Conservation (phyloP, 768 basidiomycete species). For the Kwoniella botswanensis region DNA sequence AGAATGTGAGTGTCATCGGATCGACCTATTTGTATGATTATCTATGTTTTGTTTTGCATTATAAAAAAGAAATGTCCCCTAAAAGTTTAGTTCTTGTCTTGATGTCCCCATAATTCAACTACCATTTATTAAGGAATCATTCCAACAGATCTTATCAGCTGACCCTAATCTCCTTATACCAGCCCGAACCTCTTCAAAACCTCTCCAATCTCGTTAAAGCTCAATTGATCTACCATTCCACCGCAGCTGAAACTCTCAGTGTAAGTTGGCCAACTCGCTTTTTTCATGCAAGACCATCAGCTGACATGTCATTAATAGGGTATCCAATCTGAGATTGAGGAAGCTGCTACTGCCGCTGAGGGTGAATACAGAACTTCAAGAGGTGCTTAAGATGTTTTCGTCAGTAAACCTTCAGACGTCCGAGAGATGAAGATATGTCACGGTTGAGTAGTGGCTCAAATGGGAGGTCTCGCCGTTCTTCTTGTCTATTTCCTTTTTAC, state of each 20-base stretch:
- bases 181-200: slow-evolving; percentile 97
- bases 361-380: slow-evolving; percentile 80
- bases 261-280: slow-evolving; percentile 57
- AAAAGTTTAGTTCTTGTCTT: too few species aligned
- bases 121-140: too few species aligned
- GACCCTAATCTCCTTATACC: neutral
- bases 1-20: slow-evolving; percentile 71
- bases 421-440: neutral
- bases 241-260: slow-evolving; percentile 59
- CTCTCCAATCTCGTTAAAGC: slow-evolving; percentile 89
- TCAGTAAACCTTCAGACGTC: too few species aligned
- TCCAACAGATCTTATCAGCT: too few species aligned
- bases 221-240: slow-evolving; percentile 63
- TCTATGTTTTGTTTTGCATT: too few species aligned
- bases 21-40: too few species aligned
- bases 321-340: slow-evolving; percentile 90
- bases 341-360: slow-evolving; percentile 88
- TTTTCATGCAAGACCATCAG: too few species aligned
- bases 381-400: slow-evolving; percentile 40
- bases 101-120: too few species aligned
- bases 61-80: too few species aligned
- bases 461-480: neutral
- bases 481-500: too few species aligned
- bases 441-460: neutral
- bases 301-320: slow-evolving; percentile 46